Evolutionary conservation across 176 grass and related monocot genomes (phyloP).

Genomic region (Triticum dicoccoides): DNA sequence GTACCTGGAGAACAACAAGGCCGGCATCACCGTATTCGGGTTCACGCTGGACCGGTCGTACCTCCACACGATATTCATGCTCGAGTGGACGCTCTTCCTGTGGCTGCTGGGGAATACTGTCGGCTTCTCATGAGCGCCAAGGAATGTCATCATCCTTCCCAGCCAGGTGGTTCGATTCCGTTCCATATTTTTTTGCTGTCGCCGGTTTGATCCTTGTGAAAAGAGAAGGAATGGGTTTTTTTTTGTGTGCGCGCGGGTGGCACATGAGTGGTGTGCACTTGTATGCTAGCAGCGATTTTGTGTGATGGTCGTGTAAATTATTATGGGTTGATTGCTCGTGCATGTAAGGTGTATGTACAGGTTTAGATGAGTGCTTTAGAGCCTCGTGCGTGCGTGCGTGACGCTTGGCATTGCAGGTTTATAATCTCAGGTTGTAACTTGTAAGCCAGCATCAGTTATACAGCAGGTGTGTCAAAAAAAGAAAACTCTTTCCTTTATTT

Average conservation of each 20-base stretch:
- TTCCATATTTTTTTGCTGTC: too few relatives aligned
- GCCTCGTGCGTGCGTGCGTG: neutral
- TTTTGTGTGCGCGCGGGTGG: neutral
- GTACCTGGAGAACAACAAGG: too few relatives aligned
- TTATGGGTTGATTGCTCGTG: neutral
- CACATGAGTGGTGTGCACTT: neutral
- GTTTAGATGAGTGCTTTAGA: neutral
- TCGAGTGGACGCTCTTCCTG: too few relatives aligned
- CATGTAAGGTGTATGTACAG: neutral
- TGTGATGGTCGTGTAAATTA: constrained; percentile 16
- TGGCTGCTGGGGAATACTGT: too few relatives aligned
- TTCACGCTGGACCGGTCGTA: too few relatives aligned
- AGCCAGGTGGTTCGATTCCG: too few relatives aligned
- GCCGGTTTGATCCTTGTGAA: neutral
- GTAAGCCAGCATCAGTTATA: constrained; percentile 13
- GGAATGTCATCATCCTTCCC: too few relatives aligned
- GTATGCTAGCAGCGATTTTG: neutral
- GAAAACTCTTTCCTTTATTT: too few relatives aligned
- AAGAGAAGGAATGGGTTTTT: neutral
- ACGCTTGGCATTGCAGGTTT: neutral
- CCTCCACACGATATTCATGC: too few relatives aligned
- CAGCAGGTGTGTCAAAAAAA: too few relatives aligned
- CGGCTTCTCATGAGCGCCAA: too few relatives aligned
- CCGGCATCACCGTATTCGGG: too few relatives aligned
- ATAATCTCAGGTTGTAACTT: constrained; percentile 20